Conservation (phyloP, 2,329 filamentous ascomycete genomes). For the Pseudogymnoascus sp. region DNA sequence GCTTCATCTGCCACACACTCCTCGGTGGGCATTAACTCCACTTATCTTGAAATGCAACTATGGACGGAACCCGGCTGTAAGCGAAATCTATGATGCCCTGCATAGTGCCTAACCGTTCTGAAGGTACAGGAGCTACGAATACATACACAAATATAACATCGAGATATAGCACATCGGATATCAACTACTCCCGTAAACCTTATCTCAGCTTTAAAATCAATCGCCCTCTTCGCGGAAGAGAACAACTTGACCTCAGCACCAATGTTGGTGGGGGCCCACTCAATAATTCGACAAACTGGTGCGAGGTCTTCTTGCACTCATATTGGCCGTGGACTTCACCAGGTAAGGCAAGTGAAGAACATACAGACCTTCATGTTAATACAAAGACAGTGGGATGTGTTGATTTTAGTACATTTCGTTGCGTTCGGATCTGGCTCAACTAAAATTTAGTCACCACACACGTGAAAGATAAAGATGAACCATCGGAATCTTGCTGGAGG, state of each 20-base stretch:
- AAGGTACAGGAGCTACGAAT: no score
- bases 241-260: not conserved
- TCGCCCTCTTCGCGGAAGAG: not conserved
- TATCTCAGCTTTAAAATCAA: not conserved
- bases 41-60: not conserved
- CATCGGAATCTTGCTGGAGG: no score
- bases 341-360: no score
- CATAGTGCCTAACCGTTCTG: no score
- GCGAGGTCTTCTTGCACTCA: no score
- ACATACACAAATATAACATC: not conserved
- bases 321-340: no score
- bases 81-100: not conserved
- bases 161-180: not conserved
- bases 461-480: no score
- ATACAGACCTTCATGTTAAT: no score
- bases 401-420: no score
- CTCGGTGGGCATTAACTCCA: not conserved
- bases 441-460: no score
- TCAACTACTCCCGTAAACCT: not conserved
- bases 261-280: not conserved
- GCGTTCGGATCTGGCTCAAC: no score
- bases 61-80: not conserved
- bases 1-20: not conserved
- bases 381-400: no score
- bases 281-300: not conserved